These are phyloP conservation scores for Pseudogymnoascus sp. DNA, from an alignment of 2,329 filamentous ascomycete species.

Conservation along the genomic window DNA sequence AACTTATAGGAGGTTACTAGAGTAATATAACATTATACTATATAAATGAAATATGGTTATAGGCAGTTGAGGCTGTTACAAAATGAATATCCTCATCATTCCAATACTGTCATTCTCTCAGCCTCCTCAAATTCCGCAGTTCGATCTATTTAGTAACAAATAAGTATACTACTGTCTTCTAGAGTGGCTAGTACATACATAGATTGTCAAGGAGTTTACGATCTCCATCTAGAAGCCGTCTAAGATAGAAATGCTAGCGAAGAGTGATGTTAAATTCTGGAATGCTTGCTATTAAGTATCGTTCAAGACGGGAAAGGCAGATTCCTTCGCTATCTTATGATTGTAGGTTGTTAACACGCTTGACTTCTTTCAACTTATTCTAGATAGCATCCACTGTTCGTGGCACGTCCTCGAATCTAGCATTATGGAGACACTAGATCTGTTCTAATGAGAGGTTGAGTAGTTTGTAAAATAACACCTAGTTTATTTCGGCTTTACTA, in stretches of 20 bases:
- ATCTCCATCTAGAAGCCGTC: neutral
- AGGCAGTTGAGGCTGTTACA: neutral
- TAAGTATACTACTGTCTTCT: neutral
- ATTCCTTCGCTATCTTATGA: neutral
- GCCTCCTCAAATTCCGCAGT: no score
- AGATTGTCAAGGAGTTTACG: neutral
- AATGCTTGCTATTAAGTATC: neutral
- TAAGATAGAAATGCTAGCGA: neutral
- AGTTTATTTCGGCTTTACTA: neutral
- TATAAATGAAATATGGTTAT: neutral
- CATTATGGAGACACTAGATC: neutral
- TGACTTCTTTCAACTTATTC: neutral
- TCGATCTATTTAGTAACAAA: neutral
- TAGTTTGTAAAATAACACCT: neutral
- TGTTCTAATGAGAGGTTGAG: neutral
- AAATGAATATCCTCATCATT: neutral
- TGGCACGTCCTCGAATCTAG: neutral
- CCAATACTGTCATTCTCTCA: neutral
- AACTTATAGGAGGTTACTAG: neutral
- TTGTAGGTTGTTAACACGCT: neutral
- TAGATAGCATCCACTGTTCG: neutral
- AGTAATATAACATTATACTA: neutral
- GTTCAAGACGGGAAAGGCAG: neutral
- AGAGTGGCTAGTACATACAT: neutral
- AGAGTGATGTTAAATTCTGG: neutral